Conservation (phyloP, 202 grass and related monocot species). For the Musa balbisiana region DNA sequence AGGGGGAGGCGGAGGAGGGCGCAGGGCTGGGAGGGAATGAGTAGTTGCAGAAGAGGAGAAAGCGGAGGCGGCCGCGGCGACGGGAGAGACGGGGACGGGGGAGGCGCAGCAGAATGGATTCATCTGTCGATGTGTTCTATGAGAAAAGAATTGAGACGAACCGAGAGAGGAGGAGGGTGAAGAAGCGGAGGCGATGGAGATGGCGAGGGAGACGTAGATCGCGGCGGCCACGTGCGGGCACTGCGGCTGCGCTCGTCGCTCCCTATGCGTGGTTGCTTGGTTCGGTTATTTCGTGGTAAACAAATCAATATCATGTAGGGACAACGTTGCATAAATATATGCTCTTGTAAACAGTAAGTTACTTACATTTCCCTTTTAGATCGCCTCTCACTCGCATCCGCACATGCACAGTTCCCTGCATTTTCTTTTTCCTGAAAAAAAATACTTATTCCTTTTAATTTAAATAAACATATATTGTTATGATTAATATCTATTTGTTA, state of each 20-base stretch:
- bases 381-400: too few species aligned
- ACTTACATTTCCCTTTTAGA: background rate
- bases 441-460: too few species aligned
- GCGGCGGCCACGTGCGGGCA: background rate
- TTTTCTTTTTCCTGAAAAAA: too few species aligned
- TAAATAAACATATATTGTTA: too few species aligned
- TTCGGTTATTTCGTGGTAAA: background rate
- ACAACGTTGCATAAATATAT: too few species aligned
- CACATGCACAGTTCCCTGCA: too few species aligned
- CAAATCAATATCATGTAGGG: too few species aligned
- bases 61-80: slow-evolving; percentile 22
- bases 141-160: background rate
- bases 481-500: too few species aligned
- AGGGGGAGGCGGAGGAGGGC: background rate
- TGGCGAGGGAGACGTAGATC: background rate
- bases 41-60: background rate
- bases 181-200: background rate
- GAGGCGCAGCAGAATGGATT: slow-evolving; percentile 54
- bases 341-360: background rate
- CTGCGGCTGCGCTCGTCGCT: background rate
- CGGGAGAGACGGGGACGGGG: slow-evolving; percentile 68
- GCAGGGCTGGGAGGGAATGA: background rate
- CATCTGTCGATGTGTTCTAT: background rate
- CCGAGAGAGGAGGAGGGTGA: background rate
- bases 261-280: background rate